Percentiles rank a stretch among this genome's conserved stretches.
Evolutionary conservation across 805 yeast genomes (phyloP).

Genomic region (Candida taoyuanica): DNA sequence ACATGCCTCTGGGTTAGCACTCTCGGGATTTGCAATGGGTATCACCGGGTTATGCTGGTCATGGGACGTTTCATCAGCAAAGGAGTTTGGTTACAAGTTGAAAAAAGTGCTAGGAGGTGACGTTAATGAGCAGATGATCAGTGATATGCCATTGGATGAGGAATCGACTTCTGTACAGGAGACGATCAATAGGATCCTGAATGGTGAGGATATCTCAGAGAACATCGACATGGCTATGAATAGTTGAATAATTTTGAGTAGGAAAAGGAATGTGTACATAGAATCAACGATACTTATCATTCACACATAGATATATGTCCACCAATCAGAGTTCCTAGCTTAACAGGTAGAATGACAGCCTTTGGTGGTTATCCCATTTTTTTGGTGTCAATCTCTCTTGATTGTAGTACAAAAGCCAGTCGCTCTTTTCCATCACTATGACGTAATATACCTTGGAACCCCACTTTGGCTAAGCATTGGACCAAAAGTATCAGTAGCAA

Average conservation of each 20-base stretch:
- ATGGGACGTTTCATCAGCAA: constrained; percentile 60
- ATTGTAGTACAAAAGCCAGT: too few relatives aligned
- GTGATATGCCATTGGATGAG: constrained; percentile 47
- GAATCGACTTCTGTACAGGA: constrained; percentile 56
- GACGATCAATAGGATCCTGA: constrained; percentile 45
- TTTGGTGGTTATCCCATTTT: not conserved
- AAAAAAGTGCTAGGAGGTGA: constrained; percentile 65
- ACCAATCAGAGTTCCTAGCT: too few relatives aligned
- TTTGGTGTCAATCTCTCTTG: not conserved
- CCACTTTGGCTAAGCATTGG: too few relatives aligned
- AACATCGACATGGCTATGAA: constrained; percentile 9
- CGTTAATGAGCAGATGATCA: constrained; percentile 44
- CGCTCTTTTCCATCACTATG: too few relatives aligned
- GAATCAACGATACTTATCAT: too few relatives aligned
- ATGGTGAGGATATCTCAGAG: constrained; percentile 32
- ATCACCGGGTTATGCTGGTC: constrained; percentile 78
- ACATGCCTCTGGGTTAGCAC: constrained; percentile 72
- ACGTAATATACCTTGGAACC: too few relatives aligned
- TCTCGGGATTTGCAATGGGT: constrained; percentile 66
- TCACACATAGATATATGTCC: too few relatives aligned
- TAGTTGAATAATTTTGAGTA: too few relatives aligned
- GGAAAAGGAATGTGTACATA: too few relatives aligned
- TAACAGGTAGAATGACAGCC: not conserved
- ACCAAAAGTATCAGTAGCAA: too few relatives aligned
- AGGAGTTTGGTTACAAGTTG: constrained; percentile 70